These are phyloP conservation scores for Paraphaeosphaeria sporulosa DNA, from an alignment of 2,329 filamentous ascomycete species.

Conservation along the genomic window DNA sequence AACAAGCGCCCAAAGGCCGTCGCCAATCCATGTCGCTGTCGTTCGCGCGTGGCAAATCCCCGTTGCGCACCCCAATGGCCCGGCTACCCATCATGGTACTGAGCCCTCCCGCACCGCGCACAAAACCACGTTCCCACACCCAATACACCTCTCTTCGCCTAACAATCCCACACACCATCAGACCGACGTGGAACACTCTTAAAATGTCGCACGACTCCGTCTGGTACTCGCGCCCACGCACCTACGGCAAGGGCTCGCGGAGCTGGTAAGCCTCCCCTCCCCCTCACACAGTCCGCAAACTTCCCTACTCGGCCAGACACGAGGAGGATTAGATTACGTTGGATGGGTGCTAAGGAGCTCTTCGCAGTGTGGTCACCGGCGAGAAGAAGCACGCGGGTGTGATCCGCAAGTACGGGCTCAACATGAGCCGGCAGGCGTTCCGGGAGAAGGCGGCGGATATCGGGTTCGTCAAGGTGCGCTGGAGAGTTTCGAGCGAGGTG, in stretches of 20 bases:
- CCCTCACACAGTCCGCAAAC: slow-evolving; percentile 43
- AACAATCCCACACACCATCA: neutral
- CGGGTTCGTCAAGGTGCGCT: slow-evolving; percentile 68
- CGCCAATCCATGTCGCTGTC: too few relatives aligned
- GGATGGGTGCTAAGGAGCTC: too few relatives aligned
- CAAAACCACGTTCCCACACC: neutral
- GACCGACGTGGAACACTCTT: neutral
- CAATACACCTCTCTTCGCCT: neutral
- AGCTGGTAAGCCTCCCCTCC: slow-evolving; percentile 70
- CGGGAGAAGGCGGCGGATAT: slow-evolving; percentile 71
- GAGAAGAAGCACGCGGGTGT: slow-evolving; percentile 73
- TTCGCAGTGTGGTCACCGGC: slow-evolving; percentile 34
- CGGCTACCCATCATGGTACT: slow-evolving; percentile 10
- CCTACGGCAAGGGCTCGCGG: slow-evolving; percentile 93
- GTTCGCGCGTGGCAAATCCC: neutral
- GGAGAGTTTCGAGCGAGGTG: neutral
- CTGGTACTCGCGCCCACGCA: slow-evolving; percentile 66
- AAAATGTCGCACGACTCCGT: slow-evolving; percentile 10
- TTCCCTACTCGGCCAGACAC: too few relatives aligned
- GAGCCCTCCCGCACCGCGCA: neutral
- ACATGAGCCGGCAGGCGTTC: slow-evolving; percentile 75
- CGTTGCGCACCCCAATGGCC: neutral
- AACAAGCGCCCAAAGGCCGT: too few relatives aligned
- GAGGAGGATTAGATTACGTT: too few relatives aligned
- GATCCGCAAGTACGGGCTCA: slow-evolving; percentile 98